A percentile compares a stretch with the other conserved stretches of the same genome.
These are phyloP conservation scores for Pugionium dolabratum DNA, from an alignment of 345 rosid genomes.

Conservation along the genomic window DNA sequence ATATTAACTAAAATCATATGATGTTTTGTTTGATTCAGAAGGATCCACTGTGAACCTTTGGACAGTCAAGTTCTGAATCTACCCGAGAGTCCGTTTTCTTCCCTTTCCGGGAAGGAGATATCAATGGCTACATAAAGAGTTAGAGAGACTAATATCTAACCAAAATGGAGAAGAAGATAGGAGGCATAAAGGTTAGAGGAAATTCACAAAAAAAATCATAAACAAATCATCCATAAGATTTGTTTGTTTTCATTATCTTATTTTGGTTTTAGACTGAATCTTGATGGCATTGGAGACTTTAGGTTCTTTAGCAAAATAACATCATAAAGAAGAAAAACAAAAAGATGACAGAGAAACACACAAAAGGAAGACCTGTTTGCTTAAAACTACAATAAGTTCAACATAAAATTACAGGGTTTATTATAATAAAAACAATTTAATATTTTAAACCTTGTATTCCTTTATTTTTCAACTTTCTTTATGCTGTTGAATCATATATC, in stretches of 20 bases:
- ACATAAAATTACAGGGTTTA: no score
- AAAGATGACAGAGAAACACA: conserved; percentile 3
- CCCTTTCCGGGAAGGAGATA: conserved; percentile 57
- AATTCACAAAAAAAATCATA: conserved; percentile 29
- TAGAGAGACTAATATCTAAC: conserved; percentile 30
- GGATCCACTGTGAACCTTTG: conserved; percentile 31
- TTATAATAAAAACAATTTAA: no score
- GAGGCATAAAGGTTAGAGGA: conserved; percentile 35
- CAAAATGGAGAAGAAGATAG: conserved; percentile 32
- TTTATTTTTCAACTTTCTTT: no score
- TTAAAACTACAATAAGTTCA: no score
- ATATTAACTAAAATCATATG: background rate
- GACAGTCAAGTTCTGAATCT: conserved; percentile 66
- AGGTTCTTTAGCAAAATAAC: conserved; percentile 33
- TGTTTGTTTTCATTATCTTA: conserved; percentile 12
- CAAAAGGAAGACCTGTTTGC: background rate
- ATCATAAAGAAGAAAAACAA: background rate
- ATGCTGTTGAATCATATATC: no score
- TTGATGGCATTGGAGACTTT: conserved; percentile 14
- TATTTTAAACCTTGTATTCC: no score
- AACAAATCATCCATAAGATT: conserved; percentile 3
- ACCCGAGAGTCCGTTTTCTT: conserved; percentile 92
- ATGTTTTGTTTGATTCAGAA: conserved; percentile 1
- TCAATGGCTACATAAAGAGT: conserved; percentile 55
- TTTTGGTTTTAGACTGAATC: conserved; percentile 12